phyloP scores from a whole-genome alignment of 768 basidiomycete species.

The Lactarius indigo region DNA sequence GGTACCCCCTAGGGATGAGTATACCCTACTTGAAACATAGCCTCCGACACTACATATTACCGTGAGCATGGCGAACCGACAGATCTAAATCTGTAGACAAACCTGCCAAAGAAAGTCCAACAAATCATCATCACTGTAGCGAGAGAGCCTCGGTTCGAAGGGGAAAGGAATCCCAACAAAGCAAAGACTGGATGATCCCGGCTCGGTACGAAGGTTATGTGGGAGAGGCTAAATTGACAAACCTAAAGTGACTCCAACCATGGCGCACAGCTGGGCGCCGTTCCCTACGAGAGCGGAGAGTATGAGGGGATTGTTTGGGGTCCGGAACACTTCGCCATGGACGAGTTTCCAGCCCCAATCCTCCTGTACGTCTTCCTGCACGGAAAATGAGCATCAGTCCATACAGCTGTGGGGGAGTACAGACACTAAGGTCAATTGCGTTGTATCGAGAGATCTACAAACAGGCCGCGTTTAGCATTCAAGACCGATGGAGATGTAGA shows the following conservation, averaged over 20 bases:
- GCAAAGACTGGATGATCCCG: conserved; percentile 67
- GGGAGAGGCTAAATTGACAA: conserved; percentile 15
- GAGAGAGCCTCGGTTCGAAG: conserved; percentile 91
- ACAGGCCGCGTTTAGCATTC: neutral
- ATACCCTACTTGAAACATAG: conserved; percentile 82
- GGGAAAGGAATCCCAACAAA: conserved; percentile 87
- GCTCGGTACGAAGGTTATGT: neutral
- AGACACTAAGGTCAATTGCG: conserved; percentile 82
- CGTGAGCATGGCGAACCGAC: conserved; percentile 15
- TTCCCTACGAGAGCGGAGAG: conserved; percentile 89
- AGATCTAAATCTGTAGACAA: conserved; percentile 27
- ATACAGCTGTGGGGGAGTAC: conserved; percentile 26
- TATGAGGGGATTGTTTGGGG: conserved; percentile 70
- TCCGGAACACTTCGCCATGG: conserved; percentile 93
- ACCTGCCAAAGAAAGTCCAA: conserved; percentile 93
- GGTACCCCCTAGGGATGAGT: conserved; percentile 73
- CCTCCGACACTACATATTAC: conserved; percentile 68
- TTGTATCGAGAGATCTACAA: conserved; percentile 87
- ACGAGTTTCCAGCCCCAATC: conserved; percentile 99
- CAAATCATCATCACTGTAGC: conserved; percentile 93
- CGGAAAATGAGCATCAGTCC: neutral
- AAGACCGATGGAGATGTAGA: neutral
- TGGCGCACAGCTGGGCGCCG: conserved; percentile 78
- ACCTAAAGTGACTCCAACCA: conserved; percentile 88
- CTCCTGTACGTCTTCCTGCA: conserved; percentile 93